Evolutionary conservation across 2,329 filamentous ascomycete species (phyloP), one percentile per base, ranked within the genome.

Genomic region (Leptographium galeiforme): DNA sequence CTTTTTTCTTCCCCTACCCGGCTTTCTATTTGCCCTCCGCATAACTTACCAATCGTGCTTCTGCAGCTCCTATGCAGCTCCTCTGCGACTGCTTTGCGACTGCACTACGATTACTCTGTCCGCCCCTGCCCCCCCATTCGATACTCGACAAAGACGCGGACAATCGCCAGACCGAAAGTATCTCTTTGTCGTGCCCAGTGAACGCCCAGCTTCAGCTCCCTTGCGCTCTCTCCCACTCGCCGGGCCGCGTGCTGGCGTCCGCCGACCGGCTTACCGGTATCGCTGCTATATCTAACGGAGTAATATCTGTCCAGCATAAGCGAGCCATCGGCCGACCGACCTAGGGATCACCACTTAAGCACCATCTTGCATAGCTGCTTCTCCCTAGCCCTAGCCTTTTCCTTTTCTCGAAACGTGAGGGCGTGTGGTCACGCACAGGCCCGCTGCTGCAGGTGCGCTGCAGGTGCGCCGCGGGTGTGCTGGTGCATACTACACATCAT

Each of bases 251-350:
- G 40, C 44, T 38, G 18, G 50, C 50, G 41, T 52, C 25, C 50
- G 33, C 44, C 50, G 25, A 46, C 50, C 50, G 33, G 32, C 40
- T 47, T 41, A 33, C 50, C 25, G 50, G 50, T 41, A 52, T 32
- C 14, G 36, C 43, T 47, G 50, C 34, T 52, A 14, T n/a, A n/a
- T n/a, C n/a, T n/a, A n/a, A n/a, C 50, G 10, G 41, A 34, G 30
- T 25, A 50, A 43, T n/a, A n/a, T 5, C 25, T 25, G 25, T 5
- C 25, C 25, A 25, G 25, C 25, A 25, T 25, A 25, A 25, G 25
- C 25, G 25, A 25, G 25, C 25, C 25, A 25, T 25, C 25, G 25
- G 25, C 5, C 25, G 25, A 25, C 25, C 25, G 25, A 25, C 25
- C 25, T 25, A 25, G 25, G 25, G 25, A 25, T 25, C 25, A 25